Base-by-base conservation (phyloP, 306 rosid species). In the Trifolium pratense region DNA sequence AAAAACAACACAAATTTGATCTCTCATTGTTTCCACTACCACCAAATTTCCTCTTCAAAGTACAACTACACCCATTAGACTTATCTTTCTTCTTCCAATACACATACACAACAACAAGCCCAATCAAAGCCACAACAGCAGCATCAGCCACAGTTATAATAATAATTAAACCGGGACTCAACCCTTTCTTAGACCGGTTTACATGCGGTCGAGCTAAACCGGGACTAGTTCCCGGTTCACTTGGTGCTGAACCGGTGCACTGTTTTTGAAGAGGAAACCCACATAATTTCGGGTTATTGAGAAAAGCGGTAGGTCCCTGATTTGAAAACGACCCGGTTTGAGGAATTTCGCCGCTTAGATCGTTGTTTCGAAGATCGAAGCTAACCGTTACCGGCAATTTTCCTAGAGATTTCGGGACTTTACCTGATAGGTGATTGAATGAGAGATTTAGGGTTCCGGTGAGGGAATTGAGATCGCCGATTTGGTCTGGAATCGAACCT, bases 241-340 rank as follows among this genome's bases (percentile, higher is more conserved):
- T 83, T 40, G 69, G 85, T 0, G 72, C 86, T 0, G 91, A 81
- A 68, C 75, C 55, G n/a, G 55, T 9, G 39, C 99, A 95, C 5
- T 84, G 12, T 66, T 83, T 95, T 52, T 90, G 97, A 13, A 95
- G 82, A 23, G 99, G 99, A 60, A 91, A 91, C 0, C 99, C 99
- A 64, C 99, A 95, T 1, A 95, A 51, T 45, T 77, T 62, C 0
- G 93, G 91, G 39, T 95, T 95, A 59, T 87, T 81, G 34, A 95
- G 96, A 60, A 95, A 95, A 0, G 97, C 99, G 0, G 99, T 95
- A 1, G 99, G 99, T 2, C 97, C 99, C 59, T 95, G 99, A 52
- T 90, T 89, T 17, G 95, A 76, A 66, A 95, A 92, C 60, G 99
- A 85, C 36, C 99, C 99, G 51, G 90, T 90, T 75, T 92, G 97